Evolutionary conservation across 2,329 filamentous ascomycete species (phyloP).

Genomic region (Fusarium abutilonis): DNA sequence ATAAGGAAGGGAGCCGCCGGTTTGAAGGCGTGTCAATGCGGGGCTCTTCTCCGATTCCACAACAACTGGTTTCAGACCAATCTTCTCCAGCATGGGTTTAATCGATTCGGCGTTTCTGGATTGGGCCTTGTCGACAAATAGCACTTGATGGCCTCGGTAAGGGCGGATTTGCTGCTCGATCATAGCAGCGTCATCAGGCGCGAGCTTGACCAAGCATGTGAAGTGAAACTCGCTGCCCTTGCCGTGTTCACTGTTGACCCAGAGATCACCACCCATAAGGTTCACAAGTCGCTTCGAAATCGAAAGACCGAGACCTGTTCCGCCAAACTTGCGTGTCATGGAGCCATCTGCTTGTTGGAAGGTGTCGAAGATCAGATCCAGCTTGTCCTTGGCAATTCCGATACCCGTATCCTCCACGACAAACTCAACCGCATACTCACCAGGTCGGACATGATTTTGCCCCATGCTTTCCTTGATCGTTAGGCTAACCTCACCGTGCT

Average conservation of each 20-base stretch:
- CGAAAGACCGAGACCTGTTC: constrained; percentile 90
- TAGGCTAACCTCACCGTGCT: constrained; percentile 93
- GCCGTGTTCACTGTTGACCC: constrained; percentile 92
- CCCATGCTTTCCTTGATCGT: constrained; percentile 79
- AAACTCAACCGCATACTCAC: constrained; percentile 95
- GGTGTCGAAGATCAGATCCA: constrained; percentile 97
- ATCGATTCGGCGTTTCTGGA: constrained; percentile 82
- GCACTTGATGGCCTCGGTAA: constrained; percentile 91
- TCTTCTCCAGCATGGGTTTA: constrained; percentile 76
- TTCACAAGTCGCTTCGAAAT: constrained; percentile 96
- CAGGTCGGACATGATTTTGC: constrained; percentile 69
- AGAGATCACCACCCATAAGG: constrained; percentile 94
- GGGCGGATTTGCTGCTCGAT: constrained; percentile 86
- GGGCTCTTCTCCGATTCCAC: constrained; percentile 80
- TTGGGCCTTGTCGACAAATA: constrained; percentile 92
- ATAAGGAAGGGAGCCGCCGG: constrained; percentile 73
- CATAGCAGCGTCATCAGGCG: constrained; percentile 78
- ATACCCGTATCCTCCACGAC: constrained; percentile 96
- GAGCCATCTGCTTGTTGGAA: constrained; percentile 99
- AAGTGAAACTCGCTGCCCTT: constrained; percentile 96
- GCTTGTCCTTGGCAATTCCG: constrained; percentile 93
- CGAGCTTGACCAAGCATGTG: constrained; percentile 89
- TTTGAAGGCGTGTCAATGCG: constrained; percentile 63
- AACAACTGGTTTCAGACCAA: constrained; percentile 84
- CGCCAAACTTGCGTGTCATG: constrained; percentile 94